Base-by-base conservation (phyloP, 495 filamentous ascomycete genomes). In the Talaromyces liani region DNA sequence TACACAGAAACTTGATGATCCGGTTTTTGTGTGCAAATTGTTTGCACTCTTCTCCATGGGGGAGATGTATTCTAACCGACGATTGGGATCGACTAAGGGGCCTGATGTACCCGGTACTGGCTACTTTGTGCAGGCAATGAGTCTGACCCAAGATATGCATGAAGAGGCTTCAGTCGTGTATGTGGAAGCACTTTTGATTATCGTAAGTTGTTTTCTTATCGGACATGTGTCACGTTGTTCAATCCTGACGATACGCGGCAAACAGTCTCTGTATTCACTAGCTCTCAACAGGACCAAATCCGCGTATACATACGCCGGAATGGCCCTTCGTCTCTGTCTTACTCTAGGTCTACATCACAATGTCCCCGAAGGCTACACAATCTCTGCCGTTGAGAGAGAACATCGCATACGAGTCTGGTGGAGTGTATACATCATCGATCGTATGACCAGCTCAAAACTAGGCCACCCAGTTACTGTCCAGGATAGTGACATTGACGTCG, bases 61-160 rank as follows among this genome's bases (percentile, higher is more conserved):
- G 7, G 65, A 66, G 47, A 66, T 66, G 62, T 66, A 66, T 49
- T 45, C 65, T 5, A 64, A 64, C 58, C 55, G 65, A 58, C 57
- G 58, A 47, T 45, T 59, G 29, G 20, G 41, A 10, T 51, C 56
- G n/a, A 47, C 54, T 7, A 47, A 62, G 24, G 62, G 68, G 6
- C 64, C 69, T 22, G 47, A 64, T 22, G 55, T 66, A n/a, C 65
- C 65, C 16, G 65, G 65, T 29, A 64, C 65, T 7, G 65, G 55
- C 0, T 77, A 72, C 60, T 74, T 73, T 67, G 68, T 69, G 0
- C 68, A 70, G 33, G 73, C 74, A 1, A 72, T 74, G 65, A 70
- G 61, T 31, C 20, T 72, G 5, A 34, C 45, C n/a, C 45, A 56
- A n/a, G 61, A 56, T 53, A 36, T 63, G 25, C 61, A 63, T n/a